Percentiles rank a stretch among this genome's conserved stretches.
phyloP scores from a whole-genome alignment of 176 grass and related monocot species.

The Carex pumila region DNA sequence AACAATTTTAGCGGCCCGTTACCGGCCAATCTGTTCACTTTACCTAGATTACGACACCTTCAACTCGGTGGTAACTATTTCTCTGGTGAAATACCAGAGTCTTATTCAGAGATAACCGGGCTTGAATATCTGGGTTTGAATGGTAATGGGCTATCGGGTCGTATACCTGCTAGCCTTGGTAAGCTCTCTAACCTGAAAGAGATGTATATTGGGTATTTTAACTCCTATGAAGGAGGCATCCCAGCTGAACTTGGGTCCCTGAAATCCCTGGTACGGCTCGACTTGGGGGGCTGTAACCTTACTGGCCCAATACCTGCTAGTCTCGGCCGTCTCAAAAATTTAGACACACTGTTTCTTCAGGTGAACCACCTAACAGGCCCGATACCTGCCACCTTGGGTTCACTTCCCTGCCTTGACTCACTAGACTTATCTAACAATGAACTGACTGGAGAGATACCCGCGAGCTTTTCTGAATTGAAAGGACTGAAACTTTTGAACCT shows the following conservation, averaged over 20 bases:
- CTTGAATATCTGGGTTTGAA: conserved; percentile 76
- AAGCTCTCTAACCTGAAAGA: conserved; percentile 10
- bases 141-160: conserved; percentile 46
- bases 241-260: conserved; percentile 49
- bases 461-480: conserved; percentile 23
- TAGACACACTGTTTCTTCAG: conserved; percentile 66
- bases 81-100: conserved; percentile 43
- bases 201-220: conserved; percentile 73
- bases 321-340: conserved; percentile 30
- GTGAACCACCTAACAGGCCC: conserved; percentile 48
- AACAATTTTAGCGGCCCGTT: conserved; percentile 72
- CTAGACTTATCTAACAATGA: conserved; percentile 84
- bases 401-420: conserved; percentile 24
- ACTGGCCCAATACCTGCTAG: conserved; percentile 42
- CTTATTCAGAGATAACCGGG: conserved; percentile 31
- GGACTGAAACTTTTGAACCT: conserved; percentile 52
- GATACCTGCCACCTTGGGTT: conserved; percentile 45
- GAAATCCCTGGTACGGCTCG: conserved; percentile 36
- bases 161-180: conserved; percentile 26
- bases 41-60: conserved; percentile 38
- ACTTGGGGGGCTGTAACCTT: conserved; percentile 63
- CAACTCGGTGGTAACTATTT: conserved; percentile 88
- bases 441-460: conserved; percentile 54
- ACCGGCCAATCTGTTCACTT: neutral
- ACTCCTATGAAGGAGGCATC: conserved; percentile 55